phyloP scores from a whole-genome alignment of 176 grass and related monocot genomes.

The Paspalum vaginatum region DNA sequence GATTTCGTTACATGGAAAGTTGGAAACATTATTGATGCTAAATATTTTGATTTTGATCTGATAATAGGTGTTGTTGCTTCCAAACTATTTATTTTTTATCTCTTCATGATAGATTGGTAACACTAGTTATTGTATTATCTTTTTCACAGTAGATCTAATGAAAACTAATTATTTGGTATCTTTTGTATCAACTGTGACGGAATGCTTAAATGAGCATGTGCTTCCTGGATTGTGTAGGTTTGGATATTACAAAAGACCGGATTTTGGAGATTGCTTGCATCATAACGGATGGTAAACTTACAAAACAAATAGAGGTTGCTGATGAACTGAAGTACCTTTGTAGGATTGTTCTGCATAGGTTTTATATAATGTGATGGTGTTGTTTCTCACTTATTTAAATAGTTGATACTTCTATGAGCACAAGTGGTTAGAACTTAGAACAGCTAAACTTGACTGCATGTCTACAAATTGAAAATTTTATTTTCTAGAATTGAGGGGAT shows the following conservation, averaged over 20 bases:
- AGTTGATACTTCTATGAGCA: too few species aligned
- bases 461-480: too few species aligned
- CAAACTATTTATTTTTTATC: constrained; percentile 15
- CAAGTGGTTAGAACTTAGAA: too few species aligned
- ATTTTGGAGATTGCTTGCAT: constrained; percentile 96
- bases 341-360: constrained; percentile 31
- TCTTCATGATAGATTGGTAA: not conserved
- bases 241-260: constrained; percentile 75
- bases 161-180: not conserved
- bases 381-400: not conserved
- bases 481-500: not conserved
- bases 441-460: too few species aligned
- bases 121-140: not conserved
- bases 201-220: constrained; percentile 28
- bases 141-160: not conserved
- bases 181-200: not conserved
- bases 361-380: not conserved
- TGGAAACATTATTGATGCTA: not conserved
- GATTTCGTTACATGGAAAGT: not conserved
- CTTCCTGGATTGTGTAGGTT: constrained; percentile 57
- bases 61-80: not conserved
- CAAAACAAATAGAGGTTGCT: constrained; percentile 73
- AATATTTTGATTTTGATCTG: not conserved
- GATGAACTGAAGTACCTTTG: constrained; percentile 4
- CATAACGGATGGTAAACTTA: constrained; percentile 87